Base-by-base conservation (phyloP, 129 eudicot genomes). In the carrot (Daucus carota) region DNA sequence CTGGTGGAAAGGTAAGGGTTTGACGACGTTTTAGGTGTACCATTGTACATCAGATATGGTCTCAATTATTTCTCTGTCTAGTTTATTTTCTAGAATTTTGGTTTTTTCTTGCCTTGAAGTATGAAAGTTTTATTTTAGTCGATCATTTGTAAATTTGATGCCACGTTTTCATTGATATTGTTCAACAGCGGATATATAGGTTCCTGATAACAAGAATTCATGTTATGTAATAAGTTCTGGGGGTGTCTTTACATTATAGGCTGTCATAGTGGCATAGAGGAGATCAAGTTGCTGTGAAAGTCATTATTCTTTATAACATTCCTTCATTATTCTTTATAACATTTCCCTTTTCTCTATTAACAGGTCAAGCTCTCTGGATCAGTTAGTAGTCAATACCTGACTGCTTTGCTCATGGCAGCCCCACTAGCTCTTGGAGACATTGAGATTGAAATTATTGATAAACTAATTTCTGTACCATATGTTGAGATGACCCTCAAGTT, bases 401-500 rank as follows among this genome's bases (percentile, higher is more conserved):
- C 98, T 63, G 93, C 98, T 80, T 80, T 94, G 76, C 98, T 94
- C 45, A 91, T 94, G 97, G 92, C 97, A 65, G 96, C 97, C 81
- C 98, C 98, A 38, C 85, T 94, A 18, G 96, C 93, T 81, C 81
- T 89, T 26, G 98, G 97, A 82, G 96, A 90, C 31, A 91, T 89
- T 38, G 98, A 94, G 85, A 89, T 94, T 77, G 98, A 94, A 84
- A 94, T 94, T 31, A 85, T 91, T 32, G 98, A 94, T 77, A 94
- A 91, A 78, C 73, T 91, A 69, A 91, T 94, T 73, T 94, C 98
- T 34, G 85, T 94, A 42, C 98, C 97, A 6, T 94, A 94, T 83
- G 98, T 94, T 60, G 98, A 94, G 82, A 94, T 94, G 98, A 94
- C 98, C n/a, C 66, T 94, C 34, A 94, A 89, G 82, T 85, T 94